Conservation (phyloP, 2,329 filamentous ascomycete species). For the Fusarium guadeloupense region DNA sequence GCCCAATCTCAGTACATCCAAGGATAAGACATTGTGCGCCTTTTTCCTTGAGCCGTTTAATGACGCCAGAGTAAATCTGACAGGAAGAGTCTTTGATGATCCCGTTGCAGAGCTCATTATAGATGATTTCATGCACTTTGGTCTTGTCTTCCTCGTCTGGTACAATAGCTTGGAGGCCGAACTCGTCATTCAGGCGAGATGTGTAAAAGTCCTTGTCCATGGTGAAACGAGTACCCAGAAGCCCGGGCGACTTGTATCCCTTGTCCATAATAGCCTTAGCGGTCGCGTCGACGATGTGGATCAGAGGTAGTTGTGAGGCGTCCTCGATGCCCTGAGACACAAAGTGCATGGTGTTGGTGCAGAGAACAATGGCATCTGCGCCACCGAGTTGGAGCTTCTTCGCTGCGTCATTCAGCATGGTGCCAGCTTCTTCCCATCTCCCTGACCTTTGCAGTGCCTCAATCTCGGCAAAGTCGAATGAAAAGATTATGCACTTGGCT, state of each 20-base stretch:
- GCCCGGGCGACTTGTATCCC: constrained; percentile 22
- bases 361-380: constrained; percentile 38
- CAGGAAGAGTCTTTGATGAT: constrained; percentile 27
- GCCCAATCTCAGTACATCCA: constrained; percentile 41
- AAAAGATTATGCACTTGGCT: constrained; percentile 33
- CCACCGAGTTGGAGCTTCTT: constrained; percentile 26
- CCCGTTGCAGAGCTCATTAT: constrained; percentile 36
- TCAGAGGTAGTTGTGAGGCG: constrained; percentile 23
- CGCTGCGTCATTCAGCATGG: constrained; percentile 27
- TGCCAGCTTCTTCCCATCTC: constrained; percentile 28
- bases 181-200: constrained; percentile 11
- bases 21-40: constrained; percentile 40
- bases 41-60: constrained; percentile 4
- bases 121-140: constrained; percentile 32
- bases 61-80: constrained; percentile 17
- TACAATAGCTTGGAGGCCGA: constrained; percentile 18
- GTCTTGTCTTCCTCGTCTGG: constrained; percentile 7
- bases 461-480: constrained; percentile 41
- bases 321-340: constrained; percentile 22
- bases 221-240: constrained; percentile 38
- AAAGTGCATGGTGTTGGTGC: constrained; percentile 43
- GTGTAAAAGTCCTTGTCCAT: constrained; percentile 43
- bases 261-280: constrained; percentile 21
- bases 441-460: constrained; percentile 27
- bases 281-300: constrained; percentile 41